Evolutionary conservation across 192 early-diverging fungal genomes (phyloP).

Genomic region (Coemansia sp.): DNA sequence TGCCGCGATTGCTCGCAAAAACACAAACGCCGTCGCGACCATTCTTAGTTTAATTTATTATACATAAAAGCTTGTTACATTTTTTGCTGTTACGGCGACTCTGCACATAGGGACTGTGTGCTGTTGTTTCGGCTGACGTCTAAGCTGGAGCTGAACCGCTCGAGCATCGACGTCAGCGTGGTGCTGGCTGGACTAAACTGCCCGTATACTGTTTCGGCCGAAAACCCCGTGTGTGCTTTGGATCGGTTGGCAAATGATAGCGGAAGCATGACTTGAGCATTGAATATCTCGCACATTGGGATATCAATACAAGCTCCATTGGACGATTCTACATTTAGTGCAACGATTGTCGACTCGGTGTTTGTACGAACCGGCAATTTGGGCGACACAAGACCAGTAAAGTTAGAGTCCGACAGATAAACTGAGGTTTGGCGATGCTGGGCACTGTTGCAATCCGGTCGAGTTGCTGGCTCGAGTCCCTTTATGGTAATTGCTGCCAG

Average conservation of each 20-base stretch:
- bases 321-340: background rate
- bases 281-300: slow-evolving; percentile 18
- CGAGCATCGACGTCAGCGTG: slow-evolving; percentile 10
- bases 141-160: background rate
- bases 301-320: background rate
- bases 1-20: slow-evolving; percentile 73
- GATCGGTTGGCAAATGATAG: background rate
- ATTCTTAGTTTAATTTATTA: slow-evolving; percentile 1
- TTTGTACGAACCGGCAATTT: slow-evolving; percentile 1
- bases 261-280: background rate
- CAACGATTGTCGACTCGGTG: background rate
- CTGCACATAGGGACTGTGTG: background rate
- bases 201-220: slow-evolving; percentile 1
- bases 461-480: background rate
- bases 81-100: slow-evolving; percentile 1
- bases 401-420: background rate
- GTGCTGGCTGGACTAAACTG: slow-evolving; percentile 1
- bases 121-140: background rate
- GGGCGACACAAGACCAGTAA: background rate
- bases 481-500: background rate
- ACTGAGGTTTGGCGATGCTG: too few species aligned
- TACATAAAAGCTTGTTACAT: background rate
- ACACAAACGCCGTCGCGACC: slow-evolving; percentile 44
- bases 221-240: background rate
- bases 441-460: background rate